Evolutionary conservation across 2,329 filamentous ascomycete species (phyloP).

Genomic region (Venturia asperata): DNA sequence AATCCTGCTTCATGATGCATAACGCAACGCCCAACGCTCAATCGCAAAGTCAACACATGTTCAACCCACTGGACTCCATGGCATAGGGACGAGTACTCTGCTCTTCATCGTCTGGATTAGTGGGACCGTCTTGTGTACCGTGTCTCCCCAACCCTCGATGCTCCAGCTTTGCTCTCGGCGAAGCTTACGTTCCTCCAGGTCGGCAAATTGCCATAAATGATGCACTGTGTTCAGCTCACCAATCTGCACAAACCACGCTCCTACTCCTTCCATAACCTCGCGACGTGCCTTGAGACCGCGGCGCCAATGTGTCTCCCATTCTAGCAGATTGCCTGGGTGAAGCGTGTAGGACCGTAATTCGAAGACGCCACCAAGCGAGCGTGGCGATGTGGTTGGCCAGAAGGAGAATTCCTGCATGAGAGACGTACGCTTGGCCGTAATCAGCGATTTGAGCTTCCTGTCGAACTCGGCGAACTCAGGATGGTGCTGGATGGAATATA

Average conservation of each 20-base stretch:
- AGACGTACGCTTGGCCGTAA: slow-evolving; percentile 76
- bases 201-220: slow-evolving; percentile 97
- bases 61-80: slow-evolving; percentile 88
- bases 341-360: slow-evolving; percentile 95
- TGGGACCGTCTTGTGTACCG: slow-evolving; percentile 96
- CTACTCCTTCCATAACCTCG: slow-evolving; percentile 97
- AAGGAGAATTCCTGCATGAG: slow-evolving; percentile 99
- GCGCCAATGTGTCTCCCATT: slow-evolving; percentile 99
- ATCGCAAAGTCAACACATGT: background rate
- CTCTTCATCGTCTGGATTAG: slow-evolving; percentile 97
- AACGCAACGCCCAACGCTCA: slow-evolving; percentile 7
- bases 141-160: slow-evolving; percentile 91
- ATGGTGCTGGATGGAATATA: slow-evolving; percentile 75
- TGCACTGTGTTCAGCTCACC: slow-evolving; percentile 96
- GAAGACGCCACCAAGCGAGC: slow-evolving; percentile 84
- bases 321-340: slow-evolving; percentile 88
- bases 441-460: slow-evolving; percentile 73
- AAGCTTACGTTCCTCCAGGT: slow-evolving; percentile 86
- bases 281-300: slow-evolving; percentile 81
- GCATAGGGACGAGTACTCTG: slow-evolving; percentile 85
- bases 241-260: slow-evolving; percentile 98
- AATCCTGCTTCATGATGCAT: background rate
- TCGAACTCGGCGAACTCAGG: slow-evolving; percentile 82
- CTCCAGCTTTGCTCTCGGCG: slow-evolving; percentile 92
- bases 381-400: slow-evolving; percentile 92